Percentiles rank a stretch among this genome's conserved stretches.
Conservation (phyloP, 225 moss, liverwort and hornwort species). For the Marchantia paleacea region DNA sequence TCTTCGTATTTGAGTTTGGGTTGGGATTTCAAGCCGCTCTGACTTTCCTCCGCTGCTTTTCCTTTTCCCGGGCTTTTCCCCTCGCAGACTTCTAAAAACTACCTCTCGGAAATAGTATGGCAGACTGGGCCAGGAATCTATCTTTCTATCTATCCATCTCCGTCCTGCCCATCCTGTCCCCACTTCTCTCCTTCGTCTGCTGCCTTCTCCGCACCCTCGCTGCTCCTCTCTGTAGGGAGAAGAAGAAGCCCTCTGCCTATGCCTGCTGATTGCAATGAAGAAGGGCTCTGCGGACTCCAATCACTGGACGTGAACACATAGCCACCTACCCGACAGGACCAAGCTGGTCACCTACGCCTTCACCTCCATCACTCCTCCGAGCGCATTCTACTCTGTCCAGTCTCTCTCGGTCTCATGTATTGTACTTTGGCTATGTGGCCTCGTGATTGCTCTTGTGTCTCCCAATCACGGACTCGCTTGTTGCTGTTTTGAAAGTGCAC, state of each 20-base stretch:
- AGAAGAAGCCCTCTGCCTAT: neutral
- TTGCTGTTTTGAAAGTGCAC: neutral
- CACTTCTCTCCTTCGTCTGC: neutral
- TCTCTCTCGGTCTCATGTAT: neutral
- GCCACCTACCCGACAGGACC: neutral
- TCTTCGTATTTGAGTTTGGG: neutral
- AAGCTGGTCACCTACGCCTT: neutral
- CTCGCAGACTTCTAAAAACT: neutral
- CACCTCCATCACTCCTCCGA: neutral
- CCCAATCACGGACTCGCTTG: neutral
- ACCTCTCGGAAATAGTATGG: neutral
- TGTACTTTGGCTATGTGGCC: neutral
- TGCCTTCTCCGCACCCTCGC: neutral
- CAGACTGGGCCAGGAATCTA: neutral
- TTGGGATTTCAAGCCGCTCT: slow-evolving; percentile 2
- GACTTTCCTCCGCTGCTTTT: neutral
- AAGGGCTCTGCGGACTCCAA: neutral
- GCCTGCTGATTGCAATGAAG: neutral
- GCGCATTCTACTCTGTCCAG: neutral
- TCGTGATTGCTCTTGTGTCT: neutral
- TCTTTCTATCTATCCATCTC: neutral
- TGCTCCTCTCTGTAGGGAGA: neutral
- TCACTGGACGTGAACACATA: neutral
- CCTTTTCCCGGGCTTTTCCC: slow-evolving; percentile 19
- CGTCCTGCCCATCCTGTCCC: neutral